Evolutionary conservation across 73 alveolate species (phyloP), one percentile per base, ranked within the genome.

Genomic region (Paramecium biaurelia): DNA sequence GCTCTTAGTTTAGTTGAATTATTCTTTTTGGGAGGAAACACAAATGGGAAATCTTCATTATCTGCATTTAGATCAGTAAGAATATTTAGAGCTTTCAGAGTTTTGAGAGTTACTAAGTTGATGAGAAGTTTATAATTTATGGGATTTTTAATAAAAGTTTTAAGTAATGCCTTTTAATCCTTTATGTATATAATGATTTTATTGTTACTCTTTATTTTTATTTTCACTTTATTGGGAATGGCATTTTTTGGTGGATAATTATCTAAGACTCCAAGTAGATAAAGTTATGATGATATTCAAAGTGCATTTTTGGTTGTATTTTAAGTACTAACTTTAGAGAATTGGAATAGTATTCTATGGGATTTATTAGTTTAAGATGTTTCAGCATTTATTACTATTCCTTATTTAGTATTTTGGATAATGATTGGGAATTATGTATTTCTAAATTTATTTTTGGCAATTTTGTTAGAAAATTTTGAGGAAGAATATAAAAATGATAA

Each of bases 341-440:
- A 95, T 86, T 97, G 99, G 98, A 95, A 96, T 84, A 74, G 35
- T 24, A 89, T 96, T 7, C 57, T 96, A 0, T 94, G 70, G 79
- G 93, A 88, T 12, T 85, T 95, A 35, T 38, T 72, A 26, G 30
- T 92, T 24, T 43, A 87, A 21, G 88, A 79, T 37, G 94, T 82
- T 10, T 42, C 45, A 28, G 92, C 86, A 42, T 87, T 70, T 30
- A 85, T 95, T 21, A 92, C 97, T 15, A 95, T 95, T 15, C 92
- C 96, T 63, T 97, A 96, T 76, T 95, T 95, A 47, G 90, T 98
- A 38, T 96, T 96, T 24, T 97, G 99, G 99, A 97, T 98, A 38
- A 86, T 98, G 89, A 93, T 97, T 42, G 99, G 99, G 24, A 98
- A 98, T 92, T 98, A 92, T 92, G 96, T 98, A 1, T 93, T 98